Evolutionary conservation across 495 filamentous ascomycete species (phyloP), one percentile per base, ranked within the genome.

Genomic region (Penicillium cinerascens): DNA sequence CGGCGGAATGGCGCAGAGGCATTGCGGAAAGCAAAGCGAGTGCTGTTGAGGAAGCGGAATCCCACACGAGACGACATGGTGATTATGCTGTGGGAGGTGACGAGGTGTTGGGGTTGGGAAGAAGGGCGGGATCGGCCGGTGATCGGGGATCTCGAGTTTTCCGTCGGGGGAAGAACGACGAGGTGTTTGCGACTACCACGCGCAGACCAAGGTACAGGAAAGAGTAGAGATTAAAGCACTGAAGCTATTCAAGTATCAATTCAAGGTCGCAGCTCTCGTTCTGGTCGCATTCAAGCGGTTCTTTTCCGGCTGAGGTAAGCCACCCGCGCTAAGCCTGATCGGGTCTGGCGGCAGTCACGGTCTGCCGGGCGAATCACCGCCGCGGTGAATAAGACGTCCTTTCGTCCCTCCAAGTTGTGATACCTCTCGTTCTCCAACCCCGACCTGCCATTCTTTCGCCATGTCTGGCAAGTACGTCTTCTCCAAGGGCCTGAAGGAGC

Each of bases 391-490:
- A 63, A 65, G 43, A 38, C 36, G 37, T 51, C 51, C 18, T 57
- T 23, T 51, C 43, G 27, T 52, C 55, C 49, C 48, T 49, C 51
- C 37, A 37, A 45, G 40, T 51, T 46, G 23, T 23, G 22, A 23
- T 23, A 23, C 22, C 22, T 44, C 35, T 20, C 39, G 13, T 44
- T 22, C 56, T 38, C 33, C 46, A 11, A 23, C 46, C 55, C 27
- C 45, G 27, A 52, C 40, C 44, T 45, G 18, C 42, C 26, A 38
- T 29, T 39, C 50, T 41, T 26, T 47, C 69, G 78, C 63, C 42
- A 98, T 97, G 93, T 90, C 93, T 49, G 75, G 80, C 70, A 95
- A 93, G 79, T 97, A 96, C 71, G 88, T 83, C 59, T 98, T 97
- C 71, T 81, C 85, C 51, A 88, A 88, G 66, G 70, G 79, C 51